Conservation (phyloP, 1,284 basidiomycete species). For the Peniophora sp. region DNA sequence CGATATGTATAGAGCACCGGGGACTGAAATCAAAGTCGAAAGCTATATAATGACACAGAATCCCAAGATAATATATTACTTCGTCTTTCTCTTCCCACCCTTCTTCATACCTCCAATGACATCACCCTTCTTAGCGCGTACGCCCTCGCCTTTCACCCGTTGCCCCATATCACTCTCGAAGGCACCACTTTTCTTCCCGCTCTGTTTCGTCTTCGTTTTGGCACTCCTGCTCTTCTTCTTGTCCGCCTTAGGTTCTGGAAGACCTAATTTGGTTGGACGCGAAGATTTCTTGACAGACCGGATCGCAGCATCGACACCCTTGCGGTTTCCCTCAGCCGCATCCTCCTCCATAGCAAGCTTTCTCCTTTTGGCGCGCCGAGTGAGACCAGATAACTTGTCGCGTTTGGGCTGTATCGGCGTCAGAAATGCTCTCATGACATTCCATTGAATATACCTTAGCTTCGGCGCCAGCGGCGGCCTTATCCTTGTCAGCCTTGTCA, state of each 20-base stretch:
- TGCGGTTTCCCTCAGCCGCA: conserved; percentile 46
- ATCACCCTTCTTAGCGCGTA: conserved; percentile 29
- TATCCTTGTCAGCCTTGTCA: conserved; percentile 16
- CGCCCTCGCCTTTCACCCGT: conserved; percentile 22
- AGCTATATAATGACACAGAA: too few species aligned
- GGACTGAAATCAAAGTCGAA: too few species aligned
- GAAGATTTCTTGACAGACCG: conserved; percentile 78
- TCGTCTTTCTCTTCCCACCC: conserved; percentile 30
- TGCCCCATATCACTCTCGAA: conserved; percentile 28
- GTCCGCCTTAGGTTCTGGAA: conserved; percentile 18
- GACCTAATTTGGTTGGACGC: conserved; percentile 49
- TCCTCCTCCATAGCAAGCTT: conserved; percentile 83
- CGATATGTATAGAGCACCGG: too few species aligned
- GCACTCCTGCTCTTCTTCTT: conserved; percentile 15
- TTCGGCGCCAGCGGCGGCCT: conserved; percentile 9
- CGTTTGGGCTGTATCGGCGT: conserved; percentile 56
- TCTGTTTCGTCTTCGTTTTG: conserved; percentile 13
- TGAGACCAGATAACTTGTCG: conserved; percentile 77
- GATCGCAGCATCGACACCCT: conserved; percentile 65
- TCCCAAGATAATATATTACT: conserved; percentile 5
- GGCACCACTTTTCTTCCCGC: conserved; percentile 8
- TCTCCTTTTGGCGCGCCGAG: conserved; percentile 76
- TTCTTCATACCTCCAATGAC: conserved; percentile 40
- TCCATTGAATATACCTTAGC: background rate
- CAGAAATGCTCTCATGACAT: background rate